Percentiles rank a stretch among this genome's conserved stretches.
Evolutionary conservation across 176 grass and related monocot species (phyloP).

Genomic region (Rhynchospora breviuscula): DNA sequence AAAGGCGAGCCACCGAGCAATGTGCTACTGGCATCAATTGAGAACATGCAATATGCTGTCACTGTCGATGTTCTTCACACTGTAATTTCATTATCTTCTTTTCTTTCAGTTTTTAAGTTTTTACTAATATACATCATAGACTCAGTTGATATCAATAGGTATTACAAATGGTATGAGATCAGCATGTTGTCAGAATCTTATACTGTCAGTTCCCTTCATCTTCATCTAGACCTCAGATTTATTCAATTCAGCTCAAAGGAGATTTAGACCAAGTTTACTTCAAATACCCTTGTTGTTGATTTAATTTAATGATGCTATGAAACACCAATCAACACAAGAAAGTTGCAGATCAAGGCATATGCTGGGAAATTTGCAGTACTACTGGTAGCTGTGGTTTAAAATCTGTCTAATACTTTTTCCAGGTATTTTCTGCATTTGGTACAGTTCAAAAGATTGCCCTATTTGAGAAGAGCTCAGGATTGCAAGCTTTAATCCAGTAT

Average conservation of each 20-base stretch:
- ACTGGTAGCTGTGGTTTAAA: neutral
- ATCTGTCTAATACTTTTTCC: neutral
- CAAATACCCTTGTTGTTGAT: neutral
- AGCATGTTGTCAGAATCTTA: neutral
- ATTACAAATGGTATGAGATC: neutral
- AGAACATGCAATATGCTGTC: conserved; percentile 99
- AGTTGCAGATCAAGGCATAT: neutral
- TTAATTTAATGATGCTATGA: neutral
- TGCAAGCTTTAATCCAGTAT: conserved; percentile 83
- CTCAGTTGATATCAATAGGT: neutral
- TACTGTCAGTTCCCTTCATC: neutral
- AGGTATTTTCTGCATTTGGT: conserved; percentile 98
- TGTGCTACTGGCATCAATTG: conserved; percentile 84
- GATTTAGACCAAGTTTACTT: neutral
- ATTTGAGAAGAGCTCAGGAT: conserved; percentile 85
- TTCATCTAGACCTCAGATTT: neutral
- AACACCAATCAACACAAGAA: neutral
- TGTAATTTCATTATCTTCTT: conserved; percentile 37
- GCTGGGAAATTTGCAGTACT: neutral
- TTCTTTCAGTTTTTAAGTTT: neutral
- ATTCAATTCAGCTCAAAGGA: neutral
- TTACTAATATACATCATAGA: neutral
- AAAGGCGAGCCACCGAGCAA: conserved; percentile 85
- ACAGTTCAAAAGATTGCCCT: conserved; percentile 95
- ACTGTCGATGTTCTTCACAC: conserved; percentile 95